A percentile compares a stretch with the other conserved stretches of the same genome.
Conservation (phyloP, 495 filamentous ascomycete species). For the Penicillium cinerascens region DNA sequence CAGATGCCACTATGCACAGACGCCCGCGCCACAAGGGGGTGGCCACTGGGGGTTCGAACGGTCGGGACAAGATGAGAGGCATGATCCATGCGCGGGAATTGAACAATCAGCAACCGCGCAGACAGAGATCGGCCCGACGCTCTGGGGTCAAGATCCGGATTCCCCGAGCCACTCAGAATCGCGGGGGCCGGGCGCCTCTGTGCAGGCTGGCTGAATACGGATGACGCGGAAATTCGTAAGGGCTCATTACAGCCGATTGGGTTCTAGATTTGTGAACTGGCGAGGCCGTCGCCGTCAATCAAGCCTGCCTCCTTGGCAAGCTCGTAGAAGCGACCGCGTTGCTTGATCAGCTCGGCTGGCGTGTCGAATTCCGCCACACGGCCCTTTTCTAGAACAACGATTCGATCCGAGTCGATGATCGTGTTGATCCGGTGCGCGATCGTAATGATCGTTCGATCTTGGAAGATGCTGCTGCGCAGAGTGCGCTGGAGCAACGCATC, state of each 20-base stretch:
- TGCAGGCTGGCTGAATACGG: slow-evolving; percentile 8
- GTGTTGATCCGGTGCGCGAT: slow-evolving; percentile 98
- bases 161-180: slow-evolving; percentile 25
- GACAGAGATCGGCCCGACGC: slow-evolving; percentile 17
- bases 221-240: slow-evolving; percentile 7
- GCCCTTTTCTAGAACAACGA: slow-evolving; percentile 78
- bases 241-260: slow-evolving; percentile 15
- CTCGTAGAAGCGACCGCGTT: slow-evolving; percentile 52
- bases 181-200: slow-evolving; percentile 7
- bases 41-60: slow-evolving; percentile 6
- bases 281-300: slow-evolving; percentile 45
- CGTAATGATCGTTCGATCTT: slow-evolving; percentile 92
- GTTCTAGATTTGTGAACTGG: slow-evolving; percentile 19
- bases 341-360: slow-evolving; percentile 50
- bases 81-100: slow-evolving; percentile 16
- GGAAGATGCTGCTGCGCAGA: slow-evolving; percentile 60
- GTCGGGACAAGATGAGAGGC: slow-evolving; percentile 3
- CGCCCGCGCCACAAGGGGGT: slow-evolving; percentile 16
- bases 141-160: slow-evolving; percentile 9
- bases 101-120: slow-evolving; percentile 13
- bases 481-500: slow-evolving; percentile 73
- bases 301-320: slow-evolving; percentile 55
- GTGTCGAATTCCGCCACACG: slow-evolving; percentile 60
- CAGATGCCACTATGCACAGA: slow-evolving; percentile 17
- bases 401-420: slow-evolving; percentile 87